Conservation (phyloP, 805 yeast genomes). For the Schwanniomyces yamadae region DNA sequence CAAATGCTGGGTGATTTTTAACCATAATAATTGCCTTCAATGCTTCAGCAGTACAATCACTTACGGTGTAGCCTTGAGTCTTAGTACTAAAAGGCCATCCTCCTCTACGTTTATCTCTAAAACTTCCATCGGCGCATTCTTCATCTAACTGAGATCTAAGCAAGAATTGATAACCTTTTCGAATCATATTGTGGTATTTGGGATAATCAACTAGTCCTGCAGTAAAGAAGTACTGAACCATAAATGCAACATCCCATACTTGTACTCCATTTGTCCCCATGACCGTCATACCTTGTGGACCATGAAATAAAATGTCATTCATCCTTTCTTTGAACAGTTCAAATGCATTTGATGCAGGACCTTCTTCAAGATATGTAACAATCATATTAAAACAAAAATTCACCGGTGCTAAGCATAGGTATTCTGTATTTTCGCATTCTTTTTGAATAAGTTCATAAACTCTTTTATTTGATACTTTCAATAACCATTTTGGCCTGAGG, state of each 20-base stretch:
- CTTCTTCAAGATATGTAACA: conserved; percentile 69
- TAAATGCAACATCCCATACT: conserved; percentile 95
- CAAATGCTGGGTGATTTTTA: conserved; percentile 56
- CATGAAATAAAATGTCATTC: conserved; percentile 77
- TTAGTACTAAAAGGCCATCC: conserved; percentile 97
- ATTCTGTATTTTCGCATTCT: conserved; percentile 76
- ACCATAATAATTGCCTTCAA: conserved; percentile 93
- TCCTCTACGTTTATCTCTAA: conserved; percentile 80
- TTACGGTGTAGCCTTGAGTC: conserved; percentile 92
- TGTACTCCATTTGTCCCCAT: conserved; percentile 98
- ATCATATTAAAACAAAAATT: conserved; percentile 81
- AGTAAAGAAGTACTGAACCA: conserved; percentile 74
- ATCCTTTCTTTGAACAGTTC: conserved; percentile 54
- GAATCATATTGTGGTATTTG: conserved; percentile 62
- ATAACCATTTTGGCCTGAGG: conserved; percentile 75
- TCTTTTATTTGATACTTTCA: conserved; percentile 47
- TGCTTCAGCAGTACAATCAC: conserved; percentile 97
- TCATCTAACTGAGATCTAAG: conserved; percentile 82
- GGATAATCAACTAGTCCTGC: conserved; percentile 76
- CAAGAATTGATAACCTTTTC: conserved; percentile 67
- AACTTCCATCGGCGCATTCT: conserved; percentile 74
- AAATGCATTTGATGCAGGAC: conserved; percentile 62
- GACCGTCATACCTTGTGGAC: conserved; percentile 86
- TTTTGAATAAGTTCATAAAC: conserved; percentile 66
- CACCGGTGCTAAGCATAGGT: conserved; percentile 90